Evolutionary conservation across 768 basidiomycete genomes (phyloP), one percentile per base, ranked within the genome.

Genomic region (Phlegmacium glaucopus): DNA sequence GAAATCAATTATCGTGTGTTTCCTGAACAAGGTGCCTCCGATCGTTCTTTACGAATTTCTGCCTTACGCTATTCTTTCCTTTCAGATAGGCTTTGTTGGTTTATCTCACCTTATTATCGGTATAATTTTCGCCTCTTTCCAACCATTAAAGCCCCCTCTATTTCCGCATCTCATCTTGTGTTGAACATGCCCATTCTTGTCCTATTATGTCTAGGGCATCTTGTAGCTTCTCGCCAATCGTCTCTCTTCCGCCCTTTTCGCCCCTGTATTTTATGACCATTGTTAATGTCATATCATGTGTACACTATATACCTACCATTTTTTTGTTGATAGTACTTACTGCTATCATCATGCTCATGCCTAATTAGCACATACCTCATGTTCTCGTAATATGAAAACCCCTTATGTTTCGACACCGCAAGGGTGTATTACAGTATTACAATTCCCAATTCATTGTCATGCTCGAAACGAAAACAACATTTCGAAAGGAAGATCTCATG

Each of bases 1-100:
- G 58, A 62, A 55, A 59, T 56, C 46, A 56, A 55, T 55, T 60
- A 64, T 57, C 60, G 54, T 59, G 22, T 22, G 50, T 53, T 55
- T 48, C 49, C 48, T 52, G 57, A 59, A 55, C 58, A 59, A 57
- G 54, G 58, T 42, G 53, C 58, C 54, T 53, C 59, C 5, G 48
- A 56, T 60, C 61, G 44, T 55, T 60, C 57, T 52, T 62, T 58
- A 53, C 54, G 49, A 44, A 34, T 44, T 52, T 53, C 60, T 49
- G 59, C 54, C 50, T 52, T 55, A 59, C 55, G 58, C 55, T 54
- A 52, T 44, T 43, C 53, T 45, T 51, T 58, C 56, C 60, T 62
- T 62, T 61, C 59, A 61, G 56, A 53, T 54, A 54, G 45, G 46
- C 52, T 57, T 55, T 50, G 39, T 48, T 49, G 48, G 53, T 56